Evolutionary conservation across 352 stramenopile species (phyloP).

Genomic region (Globisporangium mamillatum): DNA sequence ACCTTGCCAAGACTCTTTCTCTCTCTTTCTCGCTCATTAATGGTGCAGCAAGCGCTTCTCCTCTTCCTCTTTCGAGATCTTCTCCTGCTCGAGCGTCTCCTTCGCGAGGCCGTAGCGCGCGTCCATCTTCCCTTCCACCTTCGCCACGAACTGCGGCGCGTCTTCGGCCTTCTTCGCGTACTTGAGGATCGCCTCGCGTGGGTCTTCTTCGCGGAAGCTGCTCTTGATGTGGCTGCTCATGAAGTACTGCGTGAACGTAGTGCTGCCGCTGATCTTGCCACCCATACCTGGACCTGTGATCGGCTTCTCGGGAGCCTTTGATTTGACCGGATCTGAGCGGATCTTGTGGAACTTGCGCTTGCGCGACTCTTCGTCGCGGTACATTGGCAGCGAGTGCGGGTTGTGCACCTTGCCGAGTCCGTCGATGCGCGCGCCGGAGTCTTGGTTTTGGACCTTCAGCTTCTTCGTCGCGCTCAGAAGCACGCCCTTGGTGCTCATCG

Average conservation of each 20-base stretch:
- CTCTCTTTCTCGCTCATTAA: constrained; percentile 19
- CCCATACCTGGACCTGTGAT: constrained; percentile 74
- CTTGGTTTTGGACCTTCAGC: constrained; percentile 46
- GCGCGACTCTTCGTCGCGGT: constrained; percentile 51
- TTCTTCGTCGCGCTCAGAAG: constrained; percentile 82
- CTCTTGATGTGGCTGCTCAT: constrained; percentile 87
- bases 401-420: constrained; percentile 71
- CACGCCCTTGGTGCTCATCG: constrained; percentile 74
- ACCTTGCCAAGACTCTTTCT: neutral
- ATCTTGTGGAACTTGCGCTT: constrained; percentile 79
- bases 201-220: constrained; percentile 84
- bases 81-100: constrained; percentile 80
- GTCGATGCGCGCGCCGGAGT: constrained; percentile 71
- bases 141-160: constrained; percentile 64
- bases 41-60: constrained; percentile 62
- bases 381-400: constrained; percentile 80
- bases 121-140: constrained; percentile 62
- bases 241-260: constrained; percentile 87
- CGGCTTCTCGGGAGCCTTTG: constrained; percentile 72
- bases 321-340: constrained; percentile 65
- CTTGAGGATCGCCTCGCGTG: constrained; percentile 82
- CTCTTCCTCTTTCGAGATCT: constrained; percentile 74
- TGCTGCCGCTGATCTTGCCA: constrained; percentile 72
- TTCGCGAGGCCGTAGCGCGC: constrained; percentile 67
- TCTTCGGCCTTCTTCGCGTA: constrained; percentile 74